A percentile compares a stretch with the other conserved stretches of the same genome.
phyloP scores from a whole-genome alignment of 2,329 filamentous ascomycete genomes.

The Cercospora canescens region DNA sequence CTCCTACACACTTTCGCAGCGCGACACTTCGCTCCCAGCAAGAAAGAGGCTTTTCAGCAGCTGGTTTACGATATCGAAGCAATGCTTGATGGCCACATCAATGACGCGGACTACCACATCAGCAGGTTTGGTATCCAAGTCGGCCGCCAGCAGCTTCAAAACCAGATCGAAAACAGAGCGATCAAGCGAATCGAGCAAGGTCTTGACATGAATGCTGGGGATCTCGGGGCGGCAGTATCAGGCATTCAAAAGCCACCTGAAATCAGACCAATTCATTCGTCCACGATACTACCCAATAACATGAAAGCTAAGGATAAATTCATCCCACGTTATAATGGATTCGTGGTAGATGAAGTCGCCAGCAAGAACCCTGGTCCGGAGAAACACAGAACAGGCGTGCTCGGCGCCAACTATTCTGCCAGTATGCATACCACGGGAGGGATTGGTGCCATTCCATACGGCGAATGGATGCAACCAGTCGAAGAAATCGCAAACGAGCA shows the following conservation, averaged over 20 bases:
- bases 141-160: background rate
- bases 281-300: background rate
- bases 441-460: background rate
- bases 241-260: background rate
- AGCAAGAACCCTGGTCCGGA: background rate
- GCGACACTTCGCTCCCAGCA: background rate
- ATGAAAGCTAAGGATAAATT: background rate
- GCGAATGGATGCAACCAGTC: slow-evolving; percentile 3
- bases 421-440: slow-evolving; percentile 1
- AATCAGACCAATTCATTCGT: background rate
- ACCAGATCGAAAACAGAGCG: background rate
- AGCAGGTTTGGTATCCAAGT: slow-evolving; percentile 1
- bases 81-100: slow-evolving; percentile 9
- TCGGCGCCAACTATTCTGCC: background rate
- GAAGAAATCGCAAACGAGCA: background rate
- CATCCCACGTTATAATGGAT: background rate
- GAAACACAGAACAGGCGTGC: background rate
- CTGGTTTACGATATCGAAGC: slow-evolving; percentile 15
- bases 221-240: background rate
- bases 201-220: background rate
- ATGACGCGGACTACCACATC: background rate
- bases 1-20: slow-evolving; percentile 7
- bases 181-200: background rate
- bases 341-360: slow-evolving; percentile 1
- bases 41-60: slow-evolving; percentile 10